Percentiles rank a stretch among this genome's conserved stretches.
Evolutionary conservation across 345 rosid genomes (phyloP).

Genomic region (Ceriops decandra): DNA sequence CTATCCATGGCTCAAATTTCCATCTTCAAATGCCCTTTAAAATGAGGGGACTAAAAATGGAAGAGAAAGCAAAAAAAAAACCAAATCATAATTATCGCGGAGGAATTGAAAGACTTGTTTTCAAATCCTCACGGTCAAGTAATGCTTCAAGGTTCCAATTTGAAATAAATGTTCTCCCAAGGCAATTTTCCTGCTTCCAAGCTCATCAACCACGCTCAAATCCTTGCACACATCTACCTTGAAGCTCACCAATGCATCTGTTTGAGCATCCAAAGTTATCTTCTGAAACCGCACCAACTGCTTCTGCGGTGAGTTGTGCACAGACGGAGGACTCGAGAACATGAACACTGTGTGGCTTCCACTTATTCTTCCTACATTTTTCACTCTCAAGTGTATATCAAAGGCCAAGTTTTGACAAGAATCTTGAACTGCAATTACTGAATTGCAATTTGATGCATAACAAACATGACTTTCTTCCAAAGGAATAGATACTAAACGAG

Average conservation of each 20-base stretch:
- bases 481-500: slow-evolving; percentile 38
- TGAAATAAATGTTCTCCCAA: slow-evolving; percentile 70
- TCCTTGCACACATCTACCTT: slow-evolving; percentile 69
- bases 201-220: slow-evolving; percentile 69
- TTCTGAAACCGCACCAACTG: slow-evolving; percentile 70
- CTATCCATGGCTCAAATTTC: slow-evolving; percentile 14
- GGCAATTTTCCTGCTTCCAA: slow-evolving; percentile 53
- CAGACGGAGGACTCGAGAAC: slow-evolving; percentile 64
- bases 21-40: slow-evolving; percentile 6
- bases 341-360: slow-evolving; percentile 74
- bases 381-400: slow-evolving; percentile 48
- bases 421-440: slow-evolving; percentile 43
- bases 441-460: slow-evolving; percentile 49
- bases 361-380: slow-evolving; percentile 42
- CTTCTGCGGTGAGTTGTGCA: slow-evolving; percentile 63
- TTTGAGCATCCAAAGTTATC: slow-evolving; percentile 36
- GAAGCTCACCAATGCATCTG: slow-evolving; percentile 44
- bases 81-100: not conserved
- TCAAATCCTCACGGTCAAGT: slow-evolving; percentile 54
- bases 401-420: slow-evolving; percentile 45
- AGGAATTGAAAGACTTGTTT: slow-evolving; percentile 10
- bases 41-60: not conserved
- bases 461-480: slow-evolving; percentile 54
- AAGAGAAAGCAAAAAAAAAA: not conserved
- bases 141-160: slow-evolving; percentile 62